phyloP scores from a whole-genome alignment of 257 asterid species.

The Coffea canephora region DNA sequence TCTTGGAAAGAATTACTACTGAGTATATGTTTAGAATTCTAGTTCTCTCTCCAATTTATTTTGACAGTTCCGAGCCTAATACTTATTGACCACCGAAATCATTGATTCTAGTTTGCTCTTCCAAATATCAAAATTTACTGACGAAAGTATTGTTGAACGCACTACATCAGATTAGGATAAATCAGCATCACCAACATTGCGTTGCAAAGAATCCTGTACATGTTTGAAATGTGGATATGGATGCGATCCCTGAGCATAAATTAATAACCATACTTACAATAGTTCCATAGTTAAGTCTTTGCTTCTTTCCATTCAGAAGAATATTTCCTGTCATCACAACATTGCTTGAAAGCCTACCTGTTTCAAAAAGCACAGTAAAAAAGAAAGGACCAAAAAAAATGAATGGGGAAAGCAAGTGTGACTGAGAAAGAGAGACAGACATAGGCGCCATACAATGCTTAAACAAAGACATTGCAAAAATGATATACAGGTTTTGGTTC shows the following conservation, averaged over 20 bases:
- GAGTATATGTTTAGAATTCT: background rate
- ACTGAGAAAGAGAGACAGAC: too few relatives aligned
- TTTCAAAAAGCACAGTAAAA: constrained; percentile 4
- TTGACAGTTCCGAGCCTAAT: too few relatives aligned
- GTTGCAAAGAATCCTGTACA: background rate
- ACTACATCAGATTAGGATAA: background rate
- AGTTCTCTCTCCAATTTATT: background rate
- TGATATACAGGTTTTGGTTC: too few relatives aligned
- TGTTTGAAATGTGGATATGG: background rate
- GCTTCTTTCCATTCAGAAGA: constrained; percentile 87
- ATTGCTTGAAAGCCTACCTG: constrained; percentile 87
- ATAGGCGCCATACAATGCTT: too few relatives aligned
- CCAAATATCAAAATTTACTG: background rate
- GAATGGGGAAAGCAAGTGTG: too few relatives aligned
- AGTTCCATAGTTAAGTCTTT: constrained; percentile 67
- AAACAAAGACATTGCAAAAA: too few relatives aligned
- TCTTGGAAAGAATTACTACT: background rate
- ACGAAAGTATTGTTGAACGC: background rate
- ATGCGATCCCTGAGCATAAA: background rate
- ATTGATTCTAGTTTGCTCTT: background rate
- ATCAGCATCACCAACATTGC: background rate
- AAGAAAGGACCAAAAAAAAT: background rate
- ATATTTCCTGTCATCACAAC: constrained; percentile 85
- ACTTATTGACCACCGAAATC: background rate
- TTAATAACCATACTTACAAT: constrained; percentile 52